Evolutionary conservation across 2,329 filamentous ascomycete genomes (phyloP), one percentile per base, ranked within the genome.

Genomic region (Cryphonectria parasitica): DNA sequence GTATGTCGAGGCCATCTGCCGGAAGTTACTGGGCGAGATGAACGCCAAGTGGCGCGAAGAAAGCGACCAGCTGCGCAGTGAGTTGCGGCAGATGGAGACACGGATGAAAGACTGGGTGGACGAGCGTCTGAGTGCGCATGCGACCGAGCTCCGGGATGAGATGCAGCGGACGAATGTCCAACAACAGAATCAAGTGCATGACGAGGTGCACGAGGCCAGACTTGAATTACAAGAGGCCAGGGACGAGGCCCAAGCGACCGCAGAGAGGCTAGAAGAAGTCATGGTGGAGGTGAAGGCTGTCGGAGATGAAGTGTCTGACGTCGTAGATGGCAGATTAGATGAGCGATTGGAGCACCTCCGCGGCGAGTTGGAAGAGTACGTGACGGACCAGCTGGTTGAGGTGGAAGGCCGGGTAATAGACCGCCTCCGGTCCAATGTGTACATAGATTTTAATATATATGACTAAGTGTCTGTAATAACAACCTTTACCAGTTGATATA

Each of bases 381-480:
- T 68, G n/a, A 31, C 60, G n/a, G 66, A 68, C 8, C 43, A 68
- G 34, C n/a, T 68, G 22, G 22, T 31, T 11, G 58, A 68, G 41
- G 66, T 34, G 1, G 52, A 68, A 25, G 60, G 49, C 31, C 58
- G 66, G 25, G 54, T 68, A n/a, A 58, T 68, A 43, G 66, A 68
- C 54, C 66, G 54, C 22, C 36, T 68, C 25, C 36, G 66, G 28
- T 54, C 56, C 10, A 68, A 63, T 31, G 66, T 68, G 19, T 68
- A 43, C 15, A 68, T 68, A 68, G 66, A 68, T 52, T 68, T 68
- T 31, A 68, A 68, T 62, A 63, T 68, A 56, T 68, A 68, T 31
- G 66, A 68, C n/a, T 68, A 68, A 39, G 13, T 34, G 31, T 34
- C 7, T 52, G 25, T 28, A 7, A 6, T 15, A 13, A 6, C 36